Conservation (phyloP, 352 stramenopile species). For the Phytophthora tubulina region DNA sequence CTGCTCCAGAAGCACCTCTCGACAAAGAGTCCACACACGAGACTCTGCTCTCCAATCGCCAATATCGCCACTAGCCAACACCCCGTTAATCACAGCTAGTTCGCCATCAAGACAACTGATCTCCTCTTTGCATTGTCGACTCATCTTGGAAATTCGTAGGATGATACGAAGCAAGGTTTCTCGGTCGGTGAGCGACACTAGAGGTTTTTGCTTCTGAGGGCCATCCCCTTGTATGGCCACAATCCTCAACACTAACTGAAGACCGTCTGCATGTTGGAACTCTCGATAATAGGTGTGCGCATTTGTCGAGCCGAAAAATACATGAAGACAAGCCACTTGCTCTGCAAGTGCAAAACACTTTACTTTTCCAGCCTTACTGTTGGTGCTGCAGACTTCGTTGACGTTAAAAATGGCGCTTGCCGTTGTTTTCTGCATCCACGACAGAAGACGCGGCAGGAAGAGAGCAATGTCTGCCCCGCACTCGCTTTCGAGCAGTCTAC, state of each 20-base stretch:
- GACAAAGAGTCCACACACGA: slow-evolving; percentile 45
- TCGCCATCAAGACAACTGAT: slow-evolving; percentile 61
- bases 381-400: slow-evolving; percentile 12
- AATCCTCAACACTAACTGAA: slow-evolving; percentile 57
- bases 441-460: slow-evolving; percentile 67
- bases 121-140: slow-evolving; percentile 50
- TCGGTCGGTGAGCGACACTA: slow-evolving; percentile 39
- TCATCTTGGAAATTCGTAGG: slow-evolving; percentile 53
- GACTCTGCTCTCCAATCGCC: slow-evolving; percentile 24
- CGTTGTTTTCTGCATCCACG: slow-evolving; percentile 72
- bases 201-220: slow-evolving; percentile 13
- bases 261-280: slow-evolving; percentile 64
- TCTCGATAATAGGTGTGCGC: slow-evolving; percentile 54
- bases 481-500: slow-evolving; percentile 48
- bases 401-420: slow-evolving; percentile 5
- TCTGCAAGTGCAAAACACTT: slow-evolving; percentile 47
- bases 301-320: slow-evolving; percentile 59
- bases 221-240: slow-evolving; percentile 36
- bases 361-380: slow-evolving; percentile 13
- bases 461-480: slow-evolving; percentile 60
- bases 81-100: slow-evolving; percentile 51
- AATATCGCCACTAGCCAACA: slow-evolving; percentile 38
- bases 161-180: slow-evolving; percentile 51
- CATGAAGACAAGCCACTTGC: slow-evolving; percentile 57
- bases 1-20: slow-evolving; percentile 65